Evolutionary conservation across 768 basidiomycete genomes (phyloP), one percentile per base, ranked within the genome.

Genomic region (Pleurotus tuber-regium): DNA sequence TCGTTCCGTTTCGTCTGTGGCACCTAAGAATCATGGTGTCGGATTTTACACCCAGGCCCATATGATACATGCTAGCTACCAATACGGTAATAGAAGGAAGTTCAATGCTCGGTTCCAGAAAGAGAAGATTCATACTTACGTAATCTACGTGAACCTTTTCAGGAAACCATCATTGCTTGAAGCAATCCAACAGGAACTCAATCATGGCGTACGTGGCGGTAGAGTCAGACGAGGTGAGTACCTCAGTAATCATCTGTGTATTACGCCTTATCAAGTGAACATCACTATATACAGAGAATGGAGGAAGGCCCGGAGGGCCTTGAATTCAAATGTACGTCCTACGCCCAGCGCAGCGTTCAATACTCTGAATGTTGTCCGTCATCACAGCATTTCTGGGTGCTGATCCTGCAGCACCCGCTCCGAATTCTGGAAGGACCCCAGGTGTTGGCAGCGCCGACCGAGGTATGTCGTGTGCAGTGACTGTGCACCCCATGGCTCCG

Each of bases 151-250:
- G n/a, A n/a, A n/a, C n/a, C n/a, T n/a, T n/a, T n/a, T n/a, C n/a
- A n/a, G n/a, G n/a, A n/a, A n/a, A n/a, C n/a, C n/a, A n/a, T n/a
- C n/a, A n/a, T n/a, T n/a, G n/a, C n/a, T n/a, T n/a, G n/a, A n/a
- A n/a, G 42, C 26, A 43, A 16, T 2, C n/a, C 35, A 38, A 19
- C 25, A 50, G 25, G n/a, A 28, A 57, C 53, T n/a, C n/a, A 51
- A 57, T 51, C 54, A 87, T 87, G 86, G 83, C 86, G 48, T 88
- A 88, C 62, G 82, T 88, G 42, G 73, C 83, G 49, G 82, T 88
- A 52, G 85, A 87, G 54, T 72, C 79, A 24, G 86, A 88, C 64
- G 87, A 88, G 44, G 86, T 86, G 60, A 61, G 78, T 65, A 6
- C n/a, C n/a, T n/a, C n/a, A n/a, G n/a, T n/a, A n/a, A n/a, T n/a